These are phyloP conservation scores for Blastobotrys americana DNA, from an alignment of 805 yeast genomes.

Conservation along the genomic window DNA sequence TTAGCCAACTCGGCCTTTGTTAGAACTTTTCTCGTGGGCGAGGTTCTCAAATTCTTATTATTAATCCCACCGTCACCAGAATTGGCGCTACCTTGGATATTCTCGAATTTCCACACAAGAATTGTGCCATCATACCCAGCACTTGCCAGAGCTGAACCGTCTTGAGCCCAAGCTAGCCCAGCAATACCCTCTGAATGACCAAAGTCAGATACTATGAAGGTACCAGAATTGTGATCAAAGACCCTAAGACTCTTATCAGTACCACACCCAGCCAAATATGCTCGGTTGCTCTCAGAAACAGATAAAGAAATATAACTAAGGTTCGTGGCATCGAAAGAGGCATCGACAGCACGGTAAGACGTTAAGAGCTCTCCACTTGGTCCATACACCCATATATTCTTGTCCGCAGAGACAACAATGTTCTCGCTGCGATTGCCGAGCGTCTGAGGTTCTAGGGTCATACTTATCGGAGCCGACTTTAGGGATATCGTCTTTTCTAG, in stretches of 20 bases:
- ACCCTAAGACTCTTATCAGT: constrained; percentile 53
- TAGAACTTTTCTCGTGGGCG: constrained; percentile 19
- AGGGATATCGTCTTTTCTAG: constrained; percentile 44
- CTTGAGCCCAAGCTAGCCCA: constrained; percentile 30
- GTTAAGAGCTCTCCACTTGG: constrained; percentile 31
- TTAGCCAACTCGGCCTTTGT: constrained; percentile 19
- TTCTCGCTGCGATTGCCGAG: constrained; percentile 12
- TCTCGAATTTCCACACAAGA: constrained; percentile 19
- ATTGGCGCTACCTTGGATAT: not conserved
- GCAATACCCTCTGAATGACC: constrained; percentile 51
- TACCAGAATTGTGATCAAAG: constrained; percentile 42
- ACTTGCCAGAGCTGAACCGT: constrained; percentile 14
- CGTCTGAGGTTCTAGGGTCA: constrained; percentile 12
- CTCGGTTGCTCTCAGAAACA: constrained; percentile 13
- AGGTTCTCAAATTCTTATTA: not conserved
- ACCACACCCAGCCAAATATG: constrained; percentile 29
- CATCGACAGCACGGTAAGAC: constrained; percentile 37
- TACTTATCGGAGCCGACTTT: constrained; percentile 36
- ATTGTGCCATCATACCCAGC: constrained; percentile 25
- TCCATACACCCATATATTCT: constrained; percentile 38
- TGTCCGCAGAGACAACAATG: constrained; percentile 48
- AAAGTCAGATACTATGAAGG: constrained; percentile 46
- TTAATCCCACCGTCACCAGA: not conserved
- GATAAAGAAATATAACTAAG: constrained; percentile 14
- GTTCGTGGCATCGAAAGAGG: constrained; percentile 15